Percentiles rank a stretch among this genome's conserved stretches.
These are phyloP conservation scores for Gymnopus androsaceus DNA, from an alignment of 1,284 basidiomycete genomes.

Conservation along the genomic window DNA sequence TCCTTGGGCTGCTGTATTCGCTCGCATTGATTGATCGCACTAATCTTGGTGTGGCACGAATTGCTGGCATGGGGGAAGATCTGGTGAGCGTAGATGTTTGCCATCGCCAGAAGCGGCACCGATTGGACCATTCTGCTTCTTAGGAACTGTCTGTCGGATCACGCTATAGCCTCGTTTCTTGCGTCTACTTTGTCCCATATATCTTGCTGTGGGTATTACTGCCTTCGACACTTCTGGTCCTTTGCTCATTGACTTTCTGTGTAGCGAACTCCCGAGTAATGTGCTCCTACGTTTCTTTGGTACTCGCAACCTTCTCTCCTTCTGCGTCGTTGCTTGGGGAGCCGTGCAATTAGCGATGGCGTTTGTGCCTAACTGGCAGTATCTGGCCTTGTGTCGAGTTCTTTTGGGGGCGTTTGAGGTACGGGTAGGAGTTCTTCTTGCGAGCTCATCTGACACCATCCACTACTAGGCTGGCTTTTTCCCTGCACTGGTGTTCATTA, in stretches of 20 bases:
- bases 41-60: slow-evolving; percentile 46
- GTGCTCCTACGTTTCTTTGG: slow-evolving; percentile 41
- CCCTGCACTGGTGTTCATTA: slow-evolving; percentile 46
- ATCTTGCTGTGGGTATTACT: slow-evolving; percentile 39
- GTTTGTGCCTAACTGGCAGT: slow-evolving; percentile 43
- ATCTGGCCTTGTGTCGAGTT: slow-evolving; percentile 40
- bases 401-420: slow-evolving; percentile 48
- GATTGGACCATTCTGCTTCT: not conserved
- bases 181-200: slow-evolving; percentile 48
- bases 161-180: slow-evolving; percentile 47
- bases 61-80: slow-evolving; percentile 44
- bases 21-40: slow-evolving; percentile 45
- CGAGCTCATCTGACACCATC: slow-evolving; percentile 28
- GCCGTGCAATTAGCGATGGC: slow-evolving; percentile 46
- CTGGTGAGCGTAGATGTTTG: slow-evolving; percentile 31
- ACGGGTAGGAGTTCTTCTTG: slow-evolving; percentile 29
- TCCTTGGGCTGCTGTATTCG: slow-evolving; percentile 44
- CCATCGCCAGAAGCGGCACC: not conserved
- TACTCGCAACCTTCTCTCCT: slow-evolving; percentile 40
- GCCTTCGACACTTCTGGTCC: too few species aligned
- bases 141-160: slow-evolving; percentile 30
- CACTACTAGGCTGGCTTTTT: slow-evolving; percentile 47
- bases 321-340: slow-evolving; percentile 46
- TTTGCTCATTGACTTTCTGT: too few species aligned
- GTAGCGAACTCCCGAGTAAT: slow-evolving; percentile 48